A percentile compares a stretch with the other conserved stretches of the same genome.
Evolutionary conservation across 2,329 filamentous ascomycete species (phyloP).

Genomic region (Neopestalotiopsis sp.): DNA sequence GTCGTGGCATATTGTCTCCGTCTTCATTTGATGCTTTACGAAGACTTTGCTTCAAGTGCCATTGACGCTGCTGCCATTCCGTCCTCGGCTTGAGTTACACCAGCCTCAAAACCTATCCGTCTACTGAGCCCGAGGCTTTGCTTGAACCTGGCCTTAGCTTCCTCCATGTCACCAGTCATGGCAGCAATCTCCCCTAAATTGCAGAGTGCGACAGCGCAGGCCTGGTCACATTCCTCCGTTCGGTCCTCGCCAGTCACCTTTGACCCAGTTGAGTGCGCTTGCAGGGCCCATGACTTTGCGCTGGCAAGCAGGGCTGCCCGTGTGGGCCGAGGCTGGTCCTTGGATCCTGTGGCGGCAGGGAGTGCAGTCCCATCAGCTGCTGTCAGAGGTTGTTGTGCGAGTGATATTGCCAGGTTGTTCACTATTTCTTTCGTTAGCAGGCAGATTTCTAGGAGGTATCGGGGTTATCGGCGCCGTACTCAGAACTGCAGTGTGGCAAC

Average conservation of each 20-base stretch:
- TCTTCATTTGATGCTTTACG: background rate
- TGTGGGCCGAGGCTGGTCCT: conserved; percentile 43
- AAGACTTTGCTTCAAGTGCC: background rate
- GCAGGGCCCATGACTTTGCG: conserved; percentile 78
- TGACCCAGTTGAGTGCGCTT: conserved; percentile 71
- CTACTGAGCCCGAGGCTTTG: conserved; percentile 69
- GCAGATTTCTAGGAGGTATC: background rate
- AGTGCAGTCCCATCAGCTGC: conserved; percentile 3
- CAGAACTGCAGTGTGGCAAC: conserved; percentile 80
- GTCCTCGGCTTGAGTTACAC: conserved; percentile 56
- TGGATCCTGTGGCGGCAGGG: background rate
- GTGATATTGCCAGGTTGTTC: conserved; percentile 79
- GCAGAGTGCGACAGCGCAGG: conserved; percentile 82
- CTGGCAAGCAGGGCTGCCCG: conserved; percentile 69
- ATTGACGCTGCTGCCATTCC: conserved; percentile 41
- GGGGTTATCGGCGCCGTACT: conserved; percentile 53
- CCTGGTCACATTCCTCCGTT: conserved; percentile 80
- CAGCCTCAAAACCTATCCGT: conserved; percentile 56
- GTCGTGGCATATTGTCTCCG: background rate
- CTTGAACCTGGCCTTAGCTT: conserved; percentile 71
- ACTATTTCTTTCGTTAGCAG: conserved; percentile 48
- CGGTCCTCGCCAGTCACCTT: conserved; percentile 69
- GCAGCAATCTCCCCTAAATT: conserved; percentile 86
- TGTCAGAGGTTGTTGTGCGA: conserved; percentile 68
- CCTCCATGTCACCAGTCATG: conserved; percentile 68